These are phyloP conservation scores for Aquilaria malaccensis DNA, from an alignment of 345 rosid species.

Conservation along the genomic window DNA sequence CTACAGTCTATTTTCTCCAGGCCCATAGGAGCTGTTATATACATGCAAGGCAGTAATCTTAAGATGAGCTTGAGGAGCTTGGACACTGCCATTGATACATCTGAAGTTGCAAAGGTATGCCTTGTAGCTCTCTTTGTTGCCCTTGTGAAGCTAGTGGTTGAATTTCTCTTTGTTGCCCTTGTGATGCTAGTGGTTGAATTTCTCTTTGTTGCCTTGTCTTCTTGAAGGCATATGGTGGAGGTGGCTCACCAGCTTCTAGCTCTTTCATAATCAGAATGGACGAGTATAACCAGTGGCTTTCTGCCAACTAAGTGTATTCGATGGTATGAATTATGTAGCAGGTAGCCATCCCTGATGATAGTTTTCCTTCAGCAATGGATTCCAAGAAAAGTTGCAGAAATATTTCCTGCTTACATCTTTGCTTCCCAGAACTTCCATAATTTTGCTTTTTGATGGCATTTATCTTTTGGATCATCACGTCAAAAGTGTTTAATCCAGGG, in stretches of 20 bases:
- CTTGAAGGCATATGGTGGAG: constrained; percentile 87
- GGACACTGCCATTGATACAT: constrained; percentile 53
- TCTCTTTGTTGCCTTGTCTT: constrained; percentile 6
- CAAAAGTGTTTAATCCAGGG: no score
- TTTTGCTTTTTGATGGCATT: no score
- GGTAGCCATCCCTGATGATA: no score
- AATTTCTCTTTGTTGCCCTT: background rate
- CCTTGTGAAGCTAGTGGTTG: background rate
- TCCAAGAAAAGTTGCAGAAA: no score
- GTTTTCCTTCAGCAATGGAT: no score
- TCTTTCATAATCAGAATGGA: constrained; percentile 90
- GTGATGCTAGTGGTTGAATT: background rate
- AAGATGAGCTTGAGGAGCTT: constrained; percentile 84
- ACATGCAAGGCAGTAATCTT: constrained; percentile 65
- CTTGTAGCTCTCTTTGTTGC: background rate
- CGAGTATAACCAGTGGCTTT: constrained; percentile 69
- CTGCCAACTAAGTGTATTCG: constrained; percentile 17
- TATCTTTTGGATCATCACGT: no score
- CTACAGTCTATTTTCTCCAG: constrained; percentile 18
- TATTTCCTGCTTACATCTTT: no score
- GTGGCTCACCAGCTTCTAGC: constrained; percentile 63
- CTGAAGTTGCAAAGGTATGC: constrained; percentile 80
- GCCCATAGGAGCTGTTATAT: constrained; percentile 78
- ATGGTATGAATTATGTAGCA: constrained; percentile 7
- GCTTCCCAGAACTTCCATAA: no score